Evolutionary conservation across 768 basidiomycete genomes (phyloP), one percentile per base, ranked within the genome.

Genomic region (Cystobasidiopsis lactophilus): DNA sequence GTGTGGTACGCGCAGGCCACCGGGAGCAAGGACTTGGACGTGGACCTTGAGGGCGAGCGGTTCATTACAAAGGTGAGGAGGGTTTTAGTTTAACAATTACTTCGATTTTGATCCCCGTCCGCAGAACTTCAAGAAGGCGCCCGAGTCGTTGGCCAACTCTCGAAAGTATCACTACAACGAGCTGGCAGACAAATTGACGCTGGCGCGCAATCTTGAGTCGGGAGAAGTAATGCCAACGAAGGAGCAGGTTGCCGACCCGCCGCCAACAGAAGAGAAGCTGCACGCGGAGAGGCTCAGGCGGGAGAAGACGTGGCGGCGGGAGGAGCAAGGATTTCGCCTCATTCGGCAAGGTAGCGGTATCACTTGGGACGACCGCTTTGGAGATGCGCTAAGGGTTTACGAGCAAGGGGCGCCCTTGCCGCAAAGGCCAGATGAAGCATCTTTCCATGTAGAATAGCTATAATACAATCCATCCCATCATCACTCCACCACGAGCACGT

Each of bases 261-360:
- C 86, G 3, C 77, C 77, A 27, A 86, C 81, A 1, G 85, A 95
- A 67, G 79, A 83, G 21, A 84, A 93, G 63, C 70, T 96, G 52
- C 76, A 81, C 41, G 79, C 79, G 37, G 86, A 95, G 68, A 72
- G 91, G 59, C 65, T 86, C 65, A 80, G 80, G 67, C 91, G 88
- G 68, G 91, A 96, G 69, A 65, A 77, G 59, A 71, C 77, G 60
- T 96, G 91, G 91, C 74, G 76, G 41, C 72, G 74, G 21, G 82
- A 89, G 60, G 68, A 80, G 51, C 72, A 72, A 48, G 88, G 83
- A 2, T 95, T 82, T 81, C 72, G 74, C 38, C 75, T 86, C 51
- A 71, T 89, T 51, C 72, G 76, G 52, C 77, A 78, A 2, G 74
- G 76, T 2, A 67, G 67, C 50, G 68, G 69, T 16, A 77, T 82